phyloP scores from a whole-genome alignment of 169 alveolate genomes.

The Neospora caninum region DNA sequence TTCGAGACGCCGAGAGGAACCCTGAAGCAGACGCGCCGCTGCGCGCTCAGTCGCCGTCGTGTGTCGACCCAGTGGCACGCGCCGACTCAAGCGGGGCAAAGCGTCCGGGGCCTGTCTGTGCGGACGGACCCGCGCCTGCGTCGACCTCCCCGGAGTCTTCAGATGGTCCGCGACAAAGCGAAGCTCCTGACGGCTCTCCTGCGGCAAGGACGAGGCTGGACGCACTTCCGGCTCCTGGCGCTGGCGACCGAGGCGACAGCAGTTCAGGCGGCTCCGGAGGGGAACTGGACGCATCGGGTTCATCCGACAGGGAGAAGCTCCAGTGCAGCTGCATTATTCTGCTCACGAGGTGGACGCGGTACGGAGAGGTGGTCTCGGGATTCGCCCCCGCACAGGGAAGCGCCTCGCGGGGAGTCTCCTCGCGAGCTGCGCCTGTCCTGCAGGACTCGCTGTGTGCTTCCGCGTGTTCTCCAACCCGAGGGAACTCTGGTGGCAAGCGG shows the following conservation, averaged over 20 bases:
- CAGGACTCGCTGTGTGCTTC: not conserved
- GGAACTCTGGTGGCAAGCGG: not conserved
- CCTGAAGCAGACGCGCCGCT: no score
- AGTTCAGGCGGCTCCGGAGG: not conserved
- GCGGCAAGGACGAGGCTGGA: not conserved
- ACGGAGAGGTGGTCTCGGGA: not conserved
- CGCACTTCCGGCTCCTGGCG: not conserved
- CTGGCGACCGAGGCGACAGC: not conserved
- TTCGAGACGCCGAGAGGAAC: no score
- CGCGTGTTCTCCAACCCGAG: not conserved
- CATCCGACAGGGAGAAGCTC: not conserved
- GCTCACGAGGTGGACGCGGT: slow-evolving; percentile 10
- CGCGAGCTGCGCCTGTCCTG: not conserved
- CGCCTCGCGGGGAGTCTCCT: no score
- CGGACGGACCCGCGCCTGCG: no score
- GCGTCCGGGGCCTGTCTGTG: no score
- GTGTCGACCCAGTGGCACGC: no score
- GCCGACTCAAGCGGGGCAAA: no score
- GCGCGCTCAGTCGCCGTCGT: no score
- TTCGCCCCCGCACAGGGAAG: not conserved
- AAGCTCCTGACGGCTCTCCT: not conserved
- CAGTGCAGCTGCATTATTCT: slow-evolving; percentile 23
- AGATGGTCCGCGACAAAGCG: no score
- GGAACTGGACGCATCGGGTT: not conserved
- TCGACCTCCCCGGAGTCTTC: no score